Evolutionary conservation across 2,329 filamentous ascomycete genomes (phyloP).

Genomic region (Aspergillus brunneoviolaceus): DNA sequence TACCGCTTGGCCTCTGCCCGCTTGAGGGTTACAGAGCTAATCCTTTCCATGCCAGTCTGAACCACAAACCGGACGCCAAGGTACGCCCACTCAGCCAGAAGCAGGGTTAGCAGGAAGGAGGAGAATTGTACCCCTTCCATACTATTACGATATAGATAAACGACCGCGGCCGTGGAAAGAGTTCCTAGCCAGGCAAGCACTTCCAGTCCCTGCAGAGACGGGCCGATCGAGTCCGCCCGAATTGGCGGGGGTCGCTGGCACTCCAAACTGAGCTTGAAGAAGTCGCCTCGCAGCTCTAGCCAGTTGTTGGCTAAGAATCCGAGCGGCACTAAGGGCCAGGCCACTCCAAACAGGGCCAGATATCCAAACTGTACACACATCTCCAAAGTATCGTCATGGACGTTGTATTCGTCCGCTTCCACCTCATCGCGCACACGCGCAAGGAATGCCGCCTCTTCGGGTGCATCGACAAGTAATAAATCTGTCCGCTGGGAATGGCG

Average conservation of each 20-base stretch:
- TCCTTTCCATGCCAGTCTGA: constrained; percentile 67
- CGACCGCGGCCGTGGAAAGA: constrained; percentile 79
- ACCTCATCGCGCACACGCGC: constrained; percentile 79
- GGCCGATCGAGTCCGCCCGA: constrained; percentile 89
- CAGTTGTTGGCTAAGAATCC: constrained; percentile 95
- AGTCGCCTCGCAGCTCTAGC: constrained; percentile 90
- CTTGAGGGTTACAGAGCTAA: constrained; percentile 79
- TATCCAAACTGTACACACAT: constrained; percentile 93
- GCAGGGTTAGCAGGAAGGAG: constrained; percentile 73
- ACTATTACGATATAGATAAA: constrained; percentile 78
- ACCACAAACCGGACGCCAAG: constrained; percentile 70
- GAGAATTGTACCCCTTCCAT: constrained; percentile 69
- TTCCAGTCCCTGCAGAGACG: constrained; percentile 80
- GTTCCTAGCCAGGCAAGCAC: constrained; percentile 95
- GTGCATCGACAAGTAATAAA: constrained; percentile 60
- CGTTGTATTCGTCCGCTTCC: constrained; percentile 80
- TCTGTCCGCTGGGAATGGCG: constrained; percentile 42
- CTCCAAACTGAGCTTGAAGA: constrained; percentile 87
- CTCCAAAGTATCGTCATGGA: constrained; percentile 85
- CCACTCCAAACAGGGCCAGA: constrained; percentile 82
- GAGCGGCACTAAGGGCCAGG: constrained; percentile 89
- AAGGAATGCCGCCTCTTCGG: constrained; percentile 79
- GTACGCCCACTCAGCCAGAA: constrained; percentile 83
- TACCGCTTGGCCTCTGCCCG: constrained; percentile 79
- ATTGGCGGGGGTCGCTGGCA: constrained; percentile 87